A percentile compares a stretch with the other conserved stretches of the same genome.
phyloP scores from a whole-genome alignment of 2,329 filamentous ascomycete species.

The Pseudogymnoascus pannorum region DNA sequence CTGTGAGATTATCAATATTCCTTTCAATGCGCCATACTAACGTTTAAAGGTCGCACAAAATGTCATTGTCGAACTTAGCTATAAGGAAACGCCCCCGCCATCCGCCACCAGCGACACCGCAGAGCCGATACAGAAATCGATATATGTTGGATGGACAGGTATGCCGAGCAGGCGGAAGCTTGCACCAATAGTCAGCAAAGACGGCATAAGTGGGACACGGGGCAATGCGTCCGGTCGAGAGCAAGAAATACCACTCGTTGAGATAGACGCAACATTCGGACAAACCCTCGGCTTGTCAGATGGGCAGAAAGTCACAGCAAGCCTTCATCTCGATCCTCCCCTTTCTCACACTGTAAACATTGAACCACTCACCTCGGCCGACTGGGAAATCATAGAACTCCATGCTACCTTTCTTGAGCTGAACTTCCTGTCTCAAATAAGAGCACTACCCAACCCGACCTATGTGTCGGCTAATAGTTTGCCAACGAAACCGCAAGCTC shows the following conservation, averaged over 20 bases:
- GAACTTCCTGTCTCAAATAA: conserved; percentile 87
- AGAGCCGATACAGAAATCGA: conserved; percentile 53
- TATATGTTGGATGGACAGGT: conserved; percentile 93
- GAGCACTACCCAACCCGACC: conserved; percentile 81
- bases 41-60: conserved; percentile 72
- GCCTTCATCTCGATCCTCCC: conserved; percentile 82
- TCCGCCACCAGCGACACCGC: conserved; percentile 37
- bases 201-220: conserved; percentile 58
- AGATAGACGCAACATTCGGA: conserved; percentile 82
- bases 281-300: conserved; percentile 69
- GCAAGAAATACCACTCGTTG: conserved; percentile 69
- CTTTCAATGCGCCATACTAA: conserved; percentile 13
- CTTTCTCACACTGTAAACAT: conserved; percentile 93
- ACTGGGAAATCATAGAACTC: conserved; percentile 98
- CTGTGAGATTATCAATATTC: conserved; percentile 48
- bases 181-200: conserved; percentile 64
- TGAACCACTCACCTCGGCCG: conserved; percentile 86
- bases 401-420: conserved; percentile 93
- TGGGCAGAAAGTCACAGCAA: conserved; percentile 66
- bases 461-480: conserved; percentile 47
- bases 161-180: conserved; percentile 88
- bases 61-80: conserved; percentile 88
- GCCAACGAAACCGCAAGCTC: conserved; percentile 58
- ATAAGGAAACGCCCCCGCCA: conserved; percentile 51
- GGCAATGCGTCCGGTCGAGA: conserved; percentile 54